Base-by-base conservation (phyloP, 306 rosid genomes). In the Ormosia emarginata region DNA sequence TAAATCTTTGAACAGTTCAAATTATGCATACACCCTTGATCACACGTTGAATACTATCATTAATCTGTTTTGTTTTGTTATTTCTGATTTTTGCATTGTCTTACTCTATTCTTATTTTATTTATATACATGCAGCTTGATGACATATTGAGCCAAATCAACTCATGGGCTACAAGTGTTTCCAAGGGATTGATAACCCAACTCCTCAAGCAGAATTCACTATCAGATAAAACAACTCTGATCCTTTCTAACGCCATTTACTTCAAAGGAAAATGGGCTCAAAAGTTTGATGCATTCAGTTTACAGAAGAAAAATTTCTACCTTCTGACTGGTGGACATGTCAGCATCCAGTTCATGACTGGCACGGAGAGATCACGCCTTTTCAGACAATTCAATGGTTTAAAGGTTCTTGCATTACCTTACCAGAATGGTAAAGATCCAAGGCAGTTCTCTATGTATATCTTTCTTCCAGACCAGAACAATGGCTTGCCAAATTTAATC, bases 181-280 rank as follows among this genome's bases (percentile, higher is more conserved):
- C 64, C 36, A 57, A 57, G 64, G 64, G 64, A 30, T 9, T 57
- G 36, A 57, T 18, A 57, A 57, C 64, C 17, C 34, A 29, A 29
- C 36, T 57, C 37, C 64, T 57, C 64, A 29, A 29, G 36, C 37
- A 24, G 6, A 57, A 57, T 8, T 57, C 64, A 9, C 64, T 57
- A 6, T 2, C 6, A 57, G 64, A 2, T 14, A 36, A 77, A 66
- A 29, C 81, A 63, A 0, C 18, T 47, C 15, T 47, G 0, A 4
- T 17, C 56, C 50, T 47, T 64, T 71, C 64, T 7, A 77, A 49
- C 64, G 64, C 81, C 0, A 44, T 77, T 7, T 77, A 63, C 64
- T 64, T 77, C 74, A 77, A 77, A 52, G 74, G 39, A 64, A 53
- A 49, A 29, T 64, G 73, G 64, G 68, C 49, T 40, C 3, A n/a